Conservation (phyloP, 306 rosid species). For the Lathyrus aphaca region DNA sequence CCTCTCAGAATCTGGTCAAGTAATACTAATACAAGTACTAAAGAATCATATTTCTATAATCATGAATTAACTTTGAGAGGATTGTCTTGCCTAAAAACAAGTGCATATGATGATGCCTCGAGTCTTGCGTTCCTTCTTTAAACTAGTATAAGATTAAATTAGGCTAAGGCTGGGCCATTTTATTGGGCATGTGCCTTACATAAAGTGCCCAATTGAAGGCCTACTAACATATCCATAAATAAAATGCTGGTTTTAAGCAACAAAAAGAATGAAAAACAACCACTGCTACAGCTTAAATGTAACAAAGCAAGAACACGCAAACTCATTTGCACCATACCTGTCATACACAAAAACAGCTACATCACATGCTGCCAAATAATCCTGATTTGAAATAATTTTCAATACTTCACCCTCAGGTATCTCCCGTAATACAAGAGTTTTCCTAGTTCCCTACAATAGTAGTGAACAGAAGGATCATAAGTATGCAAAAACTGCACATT, state of each 20-base stretch:
- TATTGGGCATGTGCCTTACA: not conserved
- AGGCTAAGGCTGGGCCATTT: not conserved
- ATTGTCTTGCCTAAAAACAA: constrained; percentile 20
- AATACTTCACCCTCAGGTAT: constrained; percentile 75
- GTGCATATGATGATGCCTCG: constrained; percentile 1
- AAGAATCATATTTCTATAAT: not conserved
- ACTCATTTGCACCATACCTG: constrained; percentile 54
- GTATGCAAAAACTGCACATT: constrained; percentile 37
- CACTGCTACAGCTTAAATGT: constrained; percentile 22
- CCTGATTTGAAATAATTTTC: constrained; percentile 54
- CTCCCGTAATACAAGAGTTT: constrained; percentile 85
- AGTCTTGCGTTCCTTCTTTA: constrained; percentile 25
- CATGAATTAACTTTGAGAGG: constrained; percentile 27
- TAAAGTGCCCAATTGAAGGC: not conserved
- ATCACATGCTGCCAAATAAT: constrained; percentile 84
- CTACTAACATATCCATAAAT: not conserved
- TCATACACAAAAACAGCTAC: constrained; percentile 90
- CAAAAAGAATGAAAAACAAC: constrained; percentile 33
- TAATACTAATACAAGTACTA: constrained; percentile 16
- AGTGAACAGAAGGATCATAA: constrained; percentile 39
- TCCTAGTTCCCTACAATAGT: constrained; percentile 63
- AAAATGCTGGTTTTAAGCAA: constrained; percentile 22
- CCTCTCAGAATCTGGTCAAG: constrained; percentile 26
- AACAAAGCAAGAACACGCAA: constrained; percentile 10
- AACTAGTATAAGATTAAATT: constrained; percentile 15